These are phyloP conservation scores for Hypoxylon cercidicola DNA, from an alignment of 495 filamentous ascomycete genomes.

Conservation along the genomic window DNA sequence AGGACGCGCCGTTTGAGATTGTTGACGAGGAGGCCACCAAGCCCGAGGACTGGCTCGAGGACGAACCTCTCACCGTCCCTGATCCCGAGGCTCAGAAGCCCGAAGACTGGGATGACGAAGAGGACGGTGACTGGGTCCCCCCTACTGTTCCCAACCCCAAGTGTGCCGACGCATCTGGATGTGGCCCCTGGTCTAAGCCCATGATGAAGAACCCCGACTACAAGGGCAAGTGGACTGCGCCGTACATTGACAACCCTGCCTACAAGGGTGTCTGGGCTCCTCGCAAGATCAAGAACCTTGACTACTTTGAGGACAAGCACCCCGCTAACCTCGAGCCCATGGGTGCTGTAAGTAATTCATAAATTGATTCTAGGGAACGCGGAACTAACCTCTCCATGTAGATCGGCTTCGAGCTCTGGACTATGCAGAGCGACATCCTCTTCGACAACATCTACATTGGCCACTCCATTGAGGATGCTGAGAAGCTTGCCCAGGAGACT, in stretches of 20 bases:
- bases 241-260: constrained; percentile 95
- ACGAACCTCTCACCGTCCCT: constrained; percentile 84
- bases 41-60: constrained; percentile 96
- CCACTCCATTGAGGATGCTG: constrained; percentile 94
- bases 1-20: constrained; percentile 96
- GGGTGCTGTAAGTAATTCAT: constrained; percentile 78
- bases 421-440: constrained; percentile 98
- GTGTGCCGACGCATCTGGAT: constrained; percentile 92
- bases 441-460: constrained; percentile 99
- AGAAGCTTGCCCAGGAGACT: constrained; percentile 88
- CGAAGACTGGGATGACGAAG: constrained; percentile 99
- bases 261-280: constrained; percentile 98
- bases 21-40: constrained; percentile 90
- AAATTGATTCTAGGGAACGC: not conserved
- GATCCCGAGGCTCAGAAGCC: constrained; percentile 99
- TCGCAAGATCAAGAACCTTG: constrained; percentile 95
- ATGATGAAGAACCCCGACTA: constrained; percentile 96
- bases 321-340: constrained; percentile 98
- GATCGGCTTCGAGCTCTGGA: constrained; percentile 99
- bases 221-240: constrained; percentile 98
- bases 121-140: constrained; percentile 98
- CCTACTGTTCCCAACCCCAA: constrained; percentile 96
- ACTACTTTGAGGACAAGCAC: constrained; percentile 97
- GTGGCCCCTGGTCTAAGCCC: constrained; percentile 91
- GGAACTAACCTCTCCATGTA: constrained; percentile 48